These are phyloP conservation scores for Arthrobotrys sinensis DNA, from an alignment of 2,329 filamentous ascomycete species.

Conservation along the genomic window DNA sequence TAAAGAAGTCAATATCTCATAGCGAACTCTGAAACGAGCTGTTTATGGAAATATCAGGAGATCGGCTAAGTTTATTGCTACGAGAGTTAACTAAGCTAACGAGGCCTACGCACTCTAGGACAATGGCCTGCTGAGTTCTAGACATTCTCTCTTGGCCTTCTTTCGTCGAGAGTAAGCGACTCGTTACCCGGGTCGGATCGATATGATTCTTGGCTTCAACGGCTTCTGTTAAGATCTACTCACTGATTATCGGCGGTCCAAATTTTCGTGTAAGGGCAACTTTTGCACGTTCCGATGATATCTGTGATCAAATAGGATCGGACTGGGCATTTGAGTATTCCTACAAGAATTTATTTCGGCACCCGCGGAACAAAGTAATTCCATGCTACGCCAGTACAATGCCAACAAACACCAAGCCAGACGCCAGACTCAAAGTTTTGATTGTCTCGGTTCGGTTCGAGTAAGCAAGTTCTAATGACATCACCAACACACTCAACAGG, in stretches of 20 bases:
- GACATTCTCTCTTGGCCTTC: neutral
- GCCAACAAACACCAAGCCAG: too few relatives aligned
- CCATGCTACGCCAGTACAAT: too few relatives aligned
- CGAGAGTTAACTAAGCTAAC: constrained; percentile 24
- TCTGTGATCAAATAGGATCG: too few relatives aligned
- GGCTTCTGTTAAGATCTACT: neutral
- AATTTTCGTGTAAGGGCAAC: too few relatives aligned
- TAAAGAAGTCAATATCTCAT: constrained; percentile 9
- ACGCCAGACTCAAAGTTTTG: neutral
- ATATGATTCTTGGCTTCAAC: neutral
- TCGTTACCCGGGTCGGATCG: neutral
- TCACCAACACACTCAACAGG: constrained; percentile 10
- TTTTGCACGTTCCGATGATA: too few relatives aligned
- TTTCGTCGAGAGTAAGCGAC: neutral
- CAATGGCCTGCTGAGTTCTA: constrained; percentile 5
- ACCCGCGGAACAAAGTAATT: too few relatives aligned
- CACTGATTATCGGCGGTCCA: too few relatives aligned
- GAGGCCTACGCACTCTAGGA: constrained; percentile 6
- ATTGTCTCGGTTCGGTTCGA: neutral
- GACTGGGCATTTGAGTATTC: too few relatives aligned
- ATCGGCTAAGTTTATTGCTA: constrained; percentile 36
- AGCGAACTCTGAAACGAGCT: constrained; percentile 14
- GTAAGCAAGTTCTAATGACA: neutral
- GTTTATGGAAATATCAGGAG: constrained; percentile 9
- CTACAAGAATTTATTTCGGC: too few relatives aligned